Conservation (phyloP, 1,284 basidiomycete species). For the Cystobasidium pallidum region DNA sequence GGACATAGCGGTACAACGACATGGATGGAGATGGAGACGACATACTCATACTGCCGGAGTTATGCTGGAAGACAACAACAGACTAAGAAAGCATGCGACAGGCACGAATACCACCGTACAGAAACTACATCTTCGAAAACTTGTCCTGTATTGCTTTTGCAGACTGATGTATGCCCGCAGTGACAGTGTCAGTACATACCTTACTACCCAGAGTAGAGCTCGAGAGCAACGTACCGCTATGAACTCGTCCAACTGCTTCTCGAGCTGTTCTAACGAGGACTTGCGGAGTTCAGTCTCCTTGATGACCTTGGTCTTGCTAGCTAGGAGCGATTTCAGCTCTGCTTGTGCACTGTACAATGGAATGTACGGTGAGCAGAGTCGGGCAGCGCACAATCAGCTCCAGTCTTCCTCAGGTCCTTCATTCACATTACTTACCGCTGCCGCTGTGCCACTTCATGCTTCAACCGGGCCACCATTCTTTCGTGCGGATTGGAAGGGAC, state of each 20-base stretch:
- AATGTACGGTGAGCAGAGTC: too few species aligned
- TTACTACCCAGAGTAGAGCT: too few species aligned
- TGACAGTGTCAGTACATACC: background rate
- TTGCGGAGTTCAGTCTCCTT: slow-evolving; percentile 53
- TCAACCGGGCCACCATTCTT: slow-evolving; percentile 49
- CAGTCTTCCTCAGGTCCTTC: too few species aligned
- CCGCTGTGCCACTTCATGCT: slow-evolving; percentile 49
- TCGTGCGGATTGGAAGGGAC: slow-evolving; percentile 45
- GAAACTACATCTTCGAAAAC: slow-evolving; percentile 45
- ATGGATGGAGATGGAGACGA: background rate
- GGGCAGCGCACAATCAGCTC: too few species aligned
- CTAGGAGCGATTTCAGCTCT: slow-evolving; percentile 49
- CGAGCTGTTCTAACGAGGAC: slow-evolving; percentile 50
- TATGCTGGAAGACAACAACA: background rate
- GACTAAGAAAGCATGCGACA: background rate
- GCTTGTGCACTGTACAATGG: slow-evolving; percentile 50
- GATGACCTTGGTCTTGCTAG: slow-evolving; percentile 49
- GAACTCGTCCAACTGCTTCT: slow-evolving; percentile 51
- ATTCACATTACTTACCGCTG: slow-evolving; percentile 49
- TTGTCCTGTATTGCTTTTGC: slow-evolving; percentile 51
- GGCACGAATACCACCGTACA: too few species aligned
- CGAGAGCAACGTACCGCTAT: slow-evolving; percentile 50
- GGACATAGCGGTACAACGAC: background rate
- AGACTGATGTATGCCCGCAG: too few species aligned
- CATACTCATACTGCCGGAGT: too few species aligned